Evolutionary conservation across 305 asterid genomes (phyloP).

Genomic region (Striga hermonthica): DNA sequence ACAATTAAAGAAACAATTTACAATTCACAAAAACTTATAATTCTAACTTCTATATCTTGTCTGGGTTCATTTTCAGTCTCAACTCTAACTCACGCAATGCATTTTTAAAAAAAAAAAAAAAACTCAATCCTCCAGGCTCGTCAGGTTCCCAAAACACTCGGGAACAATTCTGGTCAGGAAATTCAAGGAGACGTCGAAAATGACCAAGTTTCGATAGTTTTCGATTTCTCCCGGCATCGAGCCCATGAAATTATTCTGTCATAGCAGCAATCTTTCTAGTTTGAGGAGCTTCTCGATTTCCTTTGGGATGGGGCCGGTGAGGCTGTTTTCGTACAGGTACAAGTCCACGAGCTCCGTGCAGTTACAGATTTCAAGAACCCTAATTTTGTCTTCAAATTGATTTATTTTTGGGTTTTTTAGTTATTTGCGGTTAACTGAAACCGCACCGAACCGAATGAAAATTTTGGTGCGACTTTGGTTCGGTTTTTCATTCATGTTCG

Average conservation of each 20-base stretch:
- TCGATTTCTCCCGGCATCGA: slow-evolving; percentile 56
- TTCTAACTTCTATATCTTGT: too few species aligned
- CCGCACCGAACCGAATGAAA: too few species aligned
- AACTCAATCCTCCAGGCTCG: slow-evolving; percentile 55
- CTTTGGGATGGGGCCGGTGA: slow-evolving; percentile 63
- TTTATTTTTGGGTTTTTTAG: too few species aligned
- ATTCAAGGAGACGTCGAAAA: slow-evolving; percentile 60
- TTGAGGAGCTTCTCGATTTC: slow-evolving; percentile 67
- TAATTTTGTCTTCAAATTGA: too few species aligned
- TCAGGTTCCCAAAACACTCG: slow-evolving; percentile 53
- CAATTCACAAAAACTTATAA: too few species aligned
- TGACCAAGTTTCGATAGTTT: slow-evolving; percentile 44
- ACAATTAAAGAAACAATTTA: too few species aligned
- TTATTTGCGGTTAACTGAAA: too few species aligned
- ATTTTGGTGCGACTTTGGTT: too few species aligned
- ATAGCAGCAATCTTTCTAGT: slow-evolving; percentile 54
- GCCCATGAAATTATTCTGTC: slow-evolving; percentile 71
- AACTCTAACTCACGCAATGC: too few species aligned
- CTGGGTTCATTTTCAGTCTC: too few species aligned
- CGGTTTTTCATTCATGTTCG: too few species aligned
- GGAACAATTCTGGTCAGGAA: slow-evolving; percentile 53
- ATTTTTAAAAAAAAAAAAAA: too few species aligned
- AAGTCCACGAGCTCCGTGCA: slow-evolving; percentile 67
- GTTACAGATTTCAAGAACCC: slow-evolving; percentile 58
- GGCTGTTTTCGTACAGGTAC: slow-evolving; percentile 61